Evolutionary conservation across 2,329 filamentous ascomycete genomes (phyloP), one percentile per base, ranked within the genome.

Genomic region (Periconia macrospinosa): DNA sequence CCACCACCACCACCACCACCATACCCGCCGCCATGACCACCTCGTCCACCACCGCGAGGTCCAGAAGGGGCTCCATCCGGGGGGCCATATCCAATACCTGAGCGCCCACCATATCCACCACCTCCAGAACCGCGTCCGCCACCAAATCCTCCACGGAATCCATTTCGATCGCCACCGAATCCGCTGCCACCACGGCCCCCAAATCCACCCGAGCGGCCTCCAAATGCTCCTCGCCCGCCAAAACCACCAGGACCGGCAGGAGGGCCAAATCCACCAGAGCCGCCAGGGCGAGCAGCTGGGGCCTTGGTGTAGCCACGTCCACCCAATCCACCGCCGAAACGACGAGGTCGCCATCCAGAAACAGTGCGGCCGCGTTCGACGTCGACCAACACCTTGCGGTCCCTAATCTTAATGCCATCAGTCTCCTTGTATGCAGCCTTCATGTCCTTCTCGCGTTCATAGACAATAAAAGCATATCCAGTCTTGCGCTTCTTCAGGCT

Each of bases 381-480:
- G 72, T 99, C 94, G 68, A 97, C 92, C 71, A 96, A 86, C 68
- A 97, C 90, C 66, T 89, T 87, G 69, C 93, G 87, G 71, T 95
- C 92, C 73, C 92, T 95, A 78, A 99, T 96, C 64, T 88, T 87
- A 69, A 96, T 89, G 61, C 91, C 91, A 82, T 97, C 92, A 61
- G 84, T 86, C 69, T 87, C 85, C 70, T 89, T 96, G 81, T 97
- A 87, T 76, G 94, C 94, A 82, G 92, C 94, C 91, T 95, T 95
- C 92, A 97, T 97, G 74, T 97, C 94, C 77, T 93, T 92, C 78
- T 97, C 94, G 74, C 91, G 88, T 77, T 97, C 93, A 72, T 93
- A 99, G 50, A 97, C 91, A 64, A 99, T 89, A 72, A 99, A 99
- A 57, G 91, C 94, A 75, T 99, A 99, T 57, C 94, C 94, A 68